These are phyloP conservation scores for Blastomyces percursus DNA, from an alignment of 2,329 filamentous ascomycete genomes.

Conservation along the genomic window DNA sequence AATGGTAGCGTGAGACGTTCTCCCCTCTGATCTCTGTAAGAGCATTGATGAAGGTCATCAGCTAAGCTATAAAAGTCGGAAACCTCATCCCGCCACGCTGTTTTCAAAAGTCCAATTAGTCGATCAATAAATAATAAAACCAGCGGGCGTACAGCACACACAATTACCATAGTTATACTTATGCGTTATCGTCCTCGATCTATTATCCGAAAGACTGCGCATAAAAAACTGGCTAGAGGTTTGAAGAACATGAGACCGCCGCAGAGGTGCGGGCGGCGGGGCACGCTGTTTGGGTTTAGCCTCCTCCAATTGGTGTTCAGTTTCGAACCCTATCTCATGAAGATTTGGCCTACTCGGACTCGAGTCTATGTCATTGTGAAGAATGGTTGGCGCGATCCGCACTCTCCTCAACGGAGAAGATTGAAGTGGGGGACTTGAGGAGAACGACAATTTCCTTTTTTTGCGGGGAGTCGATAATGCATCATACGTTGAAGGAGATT, in stretches of 20 bases:
- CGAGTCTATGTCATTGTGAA: conserved; percentile 19
- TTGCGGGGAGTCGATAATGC: conserved; percentile 31
- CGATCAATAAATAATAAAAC: neutral
- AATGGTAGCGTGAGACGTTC: conserved; percentile 46
- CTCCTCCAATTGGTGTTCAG: conserved; percentile 13
- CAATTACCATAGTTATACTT: conserved; percentile 29
- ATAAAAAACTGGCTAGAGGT: conserved; percentile 31
- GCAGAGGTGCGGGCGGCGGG: conserved; percentile 22
- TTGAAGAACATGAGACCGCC: conserved; percentile 27
- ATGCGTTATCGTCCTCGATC: conserved; percentile 24
- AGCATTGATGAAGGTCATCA: conserved; percentile 43
- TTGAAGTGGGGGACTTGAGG: conserved; percentile 38
- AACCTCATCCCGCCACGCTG: conserved; percentile 49
- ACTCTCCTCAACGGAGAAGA: conserved; percentile 40
- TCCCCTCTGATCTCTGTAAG: conserved; percentile 24
- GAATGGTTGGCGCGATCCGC: conserved; percentile 23
- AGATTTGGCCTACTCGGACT: conserved; percentile 12
- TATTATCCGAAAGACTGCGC: conserved; percentile 26
- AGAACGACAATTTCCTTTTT: conserved; percentile 38
- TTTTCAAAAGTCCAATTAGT: conserved; percentile 9
- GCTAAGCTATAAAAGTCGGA: conserved; percentile 49
- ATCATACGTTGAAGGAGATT: conserved; percentile 23
- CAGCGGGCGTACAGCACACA: conserved; percentile 21
- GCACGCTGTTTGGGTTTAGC: conserved; percentile 10
- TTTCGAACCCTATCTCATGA: conserved; percentile 20